Conservation (phyloP, 768 basidiomycete species). For the Tylopilus sp. region DNA sequence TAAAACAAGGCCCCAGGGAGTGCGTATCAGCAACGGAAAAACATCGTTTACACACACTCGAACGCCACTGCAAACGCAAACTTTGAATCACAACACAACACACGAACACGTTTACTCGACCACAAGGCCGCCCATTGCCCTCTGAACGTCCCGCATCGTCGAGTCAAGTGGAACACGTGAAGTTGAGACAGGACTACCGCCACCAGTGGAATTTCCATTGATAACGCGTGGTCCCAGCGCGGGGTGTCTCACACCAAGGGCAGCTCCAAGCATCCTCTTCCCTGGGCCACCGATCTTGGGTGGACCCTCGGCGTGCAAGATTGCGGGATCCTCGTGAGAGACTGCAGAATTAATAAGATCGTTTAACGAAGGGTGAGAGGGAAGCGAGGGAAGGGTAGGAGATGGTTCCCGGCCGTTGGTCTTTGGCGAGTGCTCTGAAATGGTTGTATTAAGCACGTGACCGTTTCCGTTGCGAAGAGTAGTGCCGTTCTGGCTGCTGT, state of each 20-base stretch:
- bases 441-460: constrained; percentile 40
- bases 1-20: constrained; percentile 16
- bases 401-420: constrained; percentile 65
- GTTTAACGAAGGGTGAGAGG: constrained; percentile 81
- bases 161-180: constrained; percentile 46
- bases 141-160: constrained; percentile 64
- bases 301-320: constrained; percentile 49
- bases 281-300: constrained; percentile 87
- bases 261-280: constrained; percentile 85
- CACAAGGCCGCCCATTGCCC: constrained; percentile 73
- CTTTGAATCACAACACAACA: constrained; percentile 8
- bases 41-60: constrained; percentile 21
- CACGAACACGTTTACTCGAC: constrained; percentile 50
- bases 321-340: constrained; percentile 61
- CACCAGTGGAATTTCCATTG: constrained; percentile 35
- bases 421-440: constrained; percentile 47
- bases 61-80: constrained; percentile 17
- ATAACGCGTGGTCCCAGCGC: constrained; percentile 60
- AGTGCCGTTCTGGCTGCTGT: constrained; percentile 35
- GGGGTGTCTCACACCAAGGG: constrained; percentile 81
- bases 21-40: constrained; percentile 18
- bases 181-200: constrained; percentile 25
- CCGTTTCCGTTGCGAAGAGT: constrained; percentile 27
- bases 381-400: constrained; percentile 76
- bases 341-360: constrained; percentile 75